Base-by-base conservation (phyloP, 1,284 basidiomycete species). In the Leccinum brunneo-olivaceum region DNA sequence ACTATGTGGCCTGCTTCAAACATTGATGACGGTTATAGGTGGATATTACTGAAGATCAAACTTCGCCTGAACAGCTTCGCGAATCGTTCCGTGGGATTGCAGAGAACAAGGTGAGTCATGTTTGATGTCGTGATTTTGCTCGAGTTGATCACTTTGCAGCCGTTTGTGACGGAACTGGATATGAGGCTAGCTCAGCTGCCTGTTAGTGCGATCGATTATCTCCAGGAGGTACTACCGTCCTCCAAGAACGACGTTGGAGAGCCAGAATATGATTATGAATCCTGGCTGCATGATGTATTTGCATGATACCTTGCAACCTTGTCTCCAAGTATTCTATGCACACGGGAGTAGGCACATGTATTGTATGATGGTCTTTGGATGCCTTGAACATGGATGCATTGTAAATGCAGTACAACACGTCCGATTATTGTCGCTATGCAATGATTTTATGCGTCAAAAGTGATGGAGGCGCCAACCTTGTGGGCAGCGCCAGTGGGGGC, bases 1-100 rank as follows among this genome's bases (percentile, higher is more conserved):
- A 10, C 6, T 24, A n/a, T 21, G 24, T 34, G 27, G 19, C 34
- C 47, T 25, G 27, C 3, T 34, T 47, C 9, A 47, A 11, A 46
- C 38, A 40, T 40, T 40, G 28, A 50, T 34, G 32, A 15, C 50
- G 20, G 6, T 43, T 23, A 39, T 29, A 93, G 90, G 87, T 94
- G 37, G 90, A 94, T 38, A 95, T 97, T 52, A 95, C 84, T 23
- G 91, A 98, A 69, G 96, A 98, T 61, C 91, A 95, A 44, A 94
- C 90, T 1, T 89, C 91, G 1, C 79, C 87, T 0, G 91, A 94
- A 44, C 95, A 98, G 60, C 74, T 98, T 48, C 80, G 90, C 16
- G 91, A 94, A 53, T 84, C 94, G 2, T 98, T 98, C 80, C 81
- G 90, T 36, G 90, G 90, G 7, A 84, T 97, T 34, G 91, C 93